Evolutionary conservation across 805 yeast species (phyloP).

Genomic region (Candida hispaniensis): DNA sequence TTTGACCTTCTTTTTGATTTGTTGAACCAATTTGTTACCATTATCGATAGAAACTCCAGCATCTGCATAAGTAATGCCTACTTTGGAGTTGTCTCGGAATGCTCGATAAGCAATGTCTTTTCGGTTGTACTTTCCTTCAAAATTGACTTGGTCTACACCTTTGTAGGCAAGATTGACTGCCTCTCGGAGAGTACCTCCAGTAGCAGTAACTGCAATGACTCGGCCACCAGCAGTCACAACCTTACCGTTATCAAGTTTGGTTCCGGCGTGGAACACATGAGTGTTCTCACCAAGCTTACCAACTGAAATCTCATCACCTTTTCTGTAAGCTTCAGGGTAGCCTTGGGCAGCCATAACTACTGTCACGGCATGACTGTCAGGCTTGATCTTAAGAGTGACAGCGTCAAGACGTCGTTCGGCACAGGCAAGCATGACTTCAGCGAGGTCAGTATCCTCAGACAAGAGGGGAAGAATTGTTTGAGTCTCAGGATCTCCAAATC

Average conservation of each 20-base stretch:
- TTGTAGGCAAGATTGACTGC: constrained; percentile 80
- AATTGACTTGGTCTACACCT: constrained; percentile 69
- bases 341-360: constrained; percentile 97
- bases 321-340: constrained; percentile 77
- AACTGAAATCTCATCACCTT: constrained; percentile 76
- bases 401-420: constrained; percentile 91
- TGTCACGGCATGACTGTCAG: constrained; percentile 65
- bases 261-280: constrained; percentile 92
- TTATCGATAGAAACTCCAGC: constrained; percentile 97
- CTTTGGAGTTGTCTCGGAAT: constrained; percentile 39
- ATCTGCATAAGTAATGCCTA: constrained; percentile 70
- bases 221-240: constrained; percentile 90
- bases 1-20: constrained; percentile 80
- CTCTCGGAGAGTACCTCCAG: constrained; percentile 58
- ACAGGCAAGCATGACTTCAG: constrained; percentile 84
- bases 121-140: constrained; percentile 71
- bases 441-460: constrained; percentile 76
- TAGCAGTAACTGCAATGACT: constrained; percentile 90
- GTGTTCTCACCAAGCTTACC: constrained; percentile 44
- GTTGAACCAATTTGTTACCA: constrained; percentile 83
- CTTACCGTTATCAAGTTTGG: constrained; percentile 46
- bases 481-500: constrained; percentile 99
- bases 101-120: constrained; percentile 95
- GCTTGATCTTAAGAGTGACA: constrained; percentile 41
- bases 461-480: constrained; percentile 89